Evolutionary conservation across 148 eudicot species (phyloP), one percentile per base, ranked within the genome.

Genomic region (Rhododendron williamsianum): DNA sequence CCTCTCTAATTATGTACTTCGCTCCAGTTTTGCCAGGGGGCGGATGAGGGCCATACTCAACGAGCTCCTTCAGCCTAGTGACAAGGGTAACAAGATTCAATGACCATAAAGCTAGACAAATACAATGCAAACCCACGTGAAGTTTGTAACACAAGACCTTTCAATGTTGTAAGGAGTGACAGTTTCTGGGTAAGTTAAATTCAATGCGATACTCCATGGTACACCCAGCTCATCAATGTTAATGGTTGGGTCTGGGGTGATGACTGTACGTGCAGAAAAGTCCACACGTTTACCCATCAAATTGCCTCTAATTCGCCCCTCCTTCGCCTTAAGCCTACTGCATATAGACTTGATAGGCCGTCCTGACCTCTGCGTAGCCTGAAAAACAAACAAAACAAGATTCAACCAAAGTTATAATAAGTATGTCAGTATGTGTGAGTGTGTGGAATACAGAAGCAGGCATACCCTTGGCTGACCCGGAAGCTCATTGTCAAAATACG

Each of bases 21-120:
- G 99, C 99, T 82, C 99, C 99, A 56, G 99, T 97, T 92, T 97
- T 97, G 25, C 99, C 99, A 76, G 98, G 98, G 25, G 99, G 99
- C 48, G 99, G 99, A 89, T 97, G 98, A 74, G 98, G 99, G 27
- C 99, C 99, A 91, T 97, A 89, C 89, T 97, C 98, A 78, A 97
- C 99, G 81, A 97, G 99, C 90, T 97, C 99, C 90, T 97, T 97
- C 91, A 97, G 89, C 91, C 99, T 97, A 79, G 51, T 6, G 35
- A 78, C 43, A 60, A 18, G 18, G n/a, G 51, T 81, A 58, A 74
- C 9, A 74, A 35, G 15, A n/a, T 9, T 60, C 30, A 43, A 27
- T 21, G 60, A 30, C 60, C 43, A 56, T 4, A 86, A n/a, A 36
- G 79, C 63, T 69, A 85, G 25, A 18, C 84, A 41, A n/a, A 80